Base-by-base conservation (phyloP, 2,329 filamentous ascomycete species). In the Sporothrix dimorphospora region DNA sequence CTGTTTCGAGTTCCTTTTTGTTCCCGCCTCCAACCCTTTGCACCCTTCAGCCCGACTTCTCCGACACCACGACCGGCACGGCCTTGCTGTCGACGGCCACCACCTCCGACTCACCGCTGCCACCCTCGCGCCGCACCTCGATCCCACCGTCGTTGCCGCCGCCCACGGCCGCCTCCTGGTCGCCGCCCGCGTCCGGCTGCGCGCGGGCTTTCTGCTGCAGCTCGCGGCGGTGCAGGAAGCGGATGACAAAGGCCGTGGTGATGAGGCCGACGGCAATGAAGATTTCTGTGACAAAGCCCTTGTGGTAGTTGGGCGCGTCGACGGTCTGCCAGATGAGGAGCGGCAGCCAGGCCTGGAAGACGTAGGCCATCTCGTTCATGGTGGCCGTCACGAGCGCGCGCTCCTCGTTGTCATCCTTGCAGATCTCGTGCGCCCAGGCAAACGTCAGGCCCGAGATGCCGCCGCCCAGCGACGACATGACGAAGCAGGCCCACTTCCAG, bases 331-430 rank as follows among this genome's bases (percentile, higher is more conserved):
- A 92, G 11, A 91, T 84, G 9, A 91, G 77, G 42, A 91, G 83
- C 7, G 91, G 91, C 55, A 93, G 78, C 90, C 90, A 92, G 0
- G 90, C 88, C 77, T 92, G 89, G 57, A 93, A 80, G 11, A 91
- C 89, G 73, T 92, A 91, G 0, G 89, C 90, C 81, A 92, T 86
- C 77, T 90, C 86, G 73, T 92, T 92, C 88, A 92, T 92, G 19
- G 83, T 81, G 0, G 84, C 90, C 0, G 90, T 85, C 0, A 92
- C 89, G 4, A 93, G 73, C 5, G 90, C 89, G 11, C 90, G 82
- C 80, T 92, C 90, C 78, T 92, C 90, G 71, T 89, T 85, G 73
- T 86, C 83, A 12, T 82, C 83, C 49, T 79, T 80, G 76, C 84
- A 86, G 55, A 86, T 85, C 76, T 86, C 85, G 72, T 85, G 82